Percentiles rank a stretch among this genome's conserved stretches.
phyloP scores from a whole-genome alignment of 179 eudicot species.

The Gypsophila paniculata region DNA sequence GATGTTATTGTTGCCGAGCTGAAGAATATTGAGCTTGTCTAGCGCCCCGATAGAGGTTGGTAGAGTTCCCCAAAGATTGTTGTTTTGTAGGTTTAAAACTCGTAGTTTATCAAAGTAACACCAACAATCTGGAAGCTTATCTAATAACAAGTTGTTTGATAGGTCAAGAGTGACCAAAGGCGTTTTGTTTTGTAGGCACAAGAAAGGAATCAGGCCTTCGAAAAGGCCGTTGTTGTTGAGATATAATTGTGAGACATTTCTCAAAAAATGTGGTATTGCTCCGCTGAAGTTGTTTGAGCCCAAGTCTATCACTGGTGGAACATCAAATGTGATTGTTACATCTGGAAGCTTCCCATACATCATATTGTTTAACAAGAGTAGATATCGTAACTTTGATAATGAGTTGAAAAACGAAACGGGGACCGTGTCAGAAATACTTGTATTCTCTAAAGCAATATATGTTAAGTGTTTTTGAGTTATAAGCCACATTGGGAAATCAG shows the following conservation, averaged over 20 bases:
- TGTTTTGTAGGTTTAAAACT: not conserved
- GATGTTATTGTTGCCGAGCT: conserved; percentile 33
- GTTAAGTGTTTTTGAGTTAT: not conserved
- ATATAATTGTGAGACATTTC: not conserved
- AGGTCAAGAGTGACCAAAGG: conserved; percentile 25
- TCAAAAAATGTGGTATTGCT: conserved; percentile 17
- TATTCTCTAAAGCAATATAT: conserved; percentile 14
- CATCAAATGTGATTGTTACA: not conserved
- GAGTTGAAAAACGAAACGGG: conserved; percentile 34
- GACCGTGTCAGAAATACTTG: conserved; percentile 23
- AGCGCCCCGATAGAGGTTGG: conserved; percentile 30
- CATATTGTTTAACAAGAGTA: conserved; percentile 29
- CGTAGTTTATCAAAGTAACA: not conserved
- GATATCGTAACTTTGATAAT: not conserved
- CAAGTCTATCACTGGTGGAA: not conserved
- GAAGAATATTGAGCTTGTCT: not conserved
- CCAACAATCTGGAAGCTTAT: conserved; percentile 22
- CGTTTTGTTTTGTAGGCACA: conserved; percentile 8
- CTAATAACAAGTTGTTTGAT: conserved; percentile 30
- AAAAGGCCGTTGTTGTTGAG: conserved; percentile 32
- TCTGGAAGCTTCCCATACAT: conserved; percentile 27
- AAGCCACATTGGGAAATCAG: conserved; percentile 39
- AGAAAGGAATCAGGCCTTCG: conserved; percentile 10
- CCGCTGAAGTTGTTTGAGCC: conserved; percentile 9
- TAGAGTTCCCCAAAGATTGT: conserved; percentile 25